Conservation (phyloP, 148 eudicot species). For the Spergularia marina region DNA sequence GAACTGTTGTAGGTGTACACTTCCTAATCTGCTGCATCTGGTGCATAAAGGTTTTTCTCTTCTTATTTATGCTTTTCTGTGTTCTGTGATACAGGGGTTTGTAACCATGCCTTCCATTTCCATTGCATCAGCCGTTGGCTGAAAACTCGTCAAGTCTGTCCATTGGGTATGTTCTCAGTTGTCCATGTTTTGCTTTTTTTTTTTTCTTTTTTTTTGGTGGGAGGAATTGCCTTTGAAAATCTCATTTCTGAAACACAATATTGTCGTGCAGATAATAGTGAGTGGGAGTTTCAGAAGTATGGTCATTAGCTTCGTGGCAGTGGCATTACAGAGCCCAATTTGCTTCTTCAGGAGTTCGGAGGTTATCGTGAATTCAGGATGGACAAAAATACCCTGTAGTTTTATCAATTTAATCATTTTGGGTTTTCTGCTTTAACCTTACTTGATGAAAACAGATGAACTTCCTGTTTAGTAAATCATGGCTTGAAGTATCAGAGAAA, state of each 20-base stretch:
- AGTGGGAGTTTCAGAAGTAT: constrained; percentile 95
- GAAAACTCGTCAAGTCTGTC: constrained; percentile 92
- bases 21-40: too few species aligned
- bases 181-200: not conserved
- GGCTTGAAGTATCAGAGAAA: too few species aligned
- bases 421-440: too few species aligned
- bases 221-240: not conserved
- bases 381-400: too few species aligned
- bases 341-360: not conserved
- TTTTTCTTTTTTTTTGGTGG: not conserved
- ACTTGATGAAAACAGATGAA: too few species aligned
- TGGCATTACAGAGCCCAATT: not conserved
- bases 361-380: not conserved
- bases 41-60: too few species aligned
- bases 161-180: constrained; percentile 51
- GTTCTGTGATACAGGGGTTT: constrained; percentile 4
- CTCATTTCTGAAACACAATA: not conserved
- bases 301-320: constrained; percentile 45
- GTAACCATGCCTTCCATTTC: constrained; percentile 87
- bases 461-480: too few species aligned
- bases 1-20: too few species aligned
- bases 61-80: too few species aligned
- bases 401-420: too few species aligned
- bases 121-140: constrained; percentile 95
- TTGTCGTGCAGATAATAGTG: constrained; percentile 65